A percentile compares a stretch with the other conserved stretches of the same genome.
Conservation (phyloP, 176 grass and related monocot genomes). For the Oryza rufipogon region DNA sequence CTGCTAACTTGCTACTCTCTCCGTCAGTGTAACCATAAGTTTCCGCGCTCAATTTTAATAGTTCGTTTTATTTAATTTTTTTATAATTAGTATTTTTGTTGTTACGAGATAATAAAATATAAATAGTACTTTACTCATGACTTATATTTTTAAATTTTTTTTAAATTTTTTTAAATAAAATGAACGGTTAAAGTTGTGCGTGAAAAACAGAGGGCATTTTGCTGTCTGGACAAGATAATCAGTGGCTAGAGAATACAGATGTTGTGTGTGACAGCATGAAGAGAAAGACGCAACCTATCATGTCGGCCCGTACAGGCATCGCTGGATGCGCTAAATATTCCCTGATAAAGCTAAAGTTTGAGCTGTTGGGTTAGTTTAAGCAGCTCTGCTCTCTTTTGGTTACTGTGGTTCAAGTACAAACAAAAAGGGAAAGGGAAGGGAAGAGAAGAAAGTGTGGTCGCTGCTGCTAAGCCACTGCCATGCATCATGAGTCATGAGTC, state of each 20-base stretch:
- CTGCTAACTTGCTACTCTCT: neutral
- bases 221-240: neutral
- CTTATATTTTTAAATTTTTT: no score
- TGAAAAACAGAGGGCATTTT: neutral
- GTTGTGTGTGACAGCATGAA: constrained; percentile 7
- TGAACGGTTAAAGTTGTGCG: no score
- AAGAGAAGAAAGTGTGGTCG: neutral
- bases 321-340: constrained; percentile 13
- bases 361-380: constrained; percentile 37
- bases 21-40: no score
- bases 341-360: constrained; percentile 22
- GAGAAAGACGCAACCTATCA: neutral
- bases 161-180: no score
- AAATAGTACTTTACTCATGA: no score
- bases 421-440: constrained; percentile 37
- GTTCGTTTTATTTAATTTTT: no score
- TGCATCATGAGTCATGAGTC: constrained; percentile 47
- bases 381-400: constrained; percentile 24
- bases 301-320: neutral
- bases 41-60: no score
- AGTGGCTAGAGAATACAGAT: neutral
- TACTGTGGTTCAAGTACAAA: constrained; percentile 38
- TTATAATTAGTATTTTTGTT: no score
- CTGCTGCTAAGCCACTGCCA: neutral
- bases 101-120: no score